Evolutionary conservation across 2,329 filamentous ascomycete species (phyloP).

Genomic region (Penicillium sp.): DNA sequence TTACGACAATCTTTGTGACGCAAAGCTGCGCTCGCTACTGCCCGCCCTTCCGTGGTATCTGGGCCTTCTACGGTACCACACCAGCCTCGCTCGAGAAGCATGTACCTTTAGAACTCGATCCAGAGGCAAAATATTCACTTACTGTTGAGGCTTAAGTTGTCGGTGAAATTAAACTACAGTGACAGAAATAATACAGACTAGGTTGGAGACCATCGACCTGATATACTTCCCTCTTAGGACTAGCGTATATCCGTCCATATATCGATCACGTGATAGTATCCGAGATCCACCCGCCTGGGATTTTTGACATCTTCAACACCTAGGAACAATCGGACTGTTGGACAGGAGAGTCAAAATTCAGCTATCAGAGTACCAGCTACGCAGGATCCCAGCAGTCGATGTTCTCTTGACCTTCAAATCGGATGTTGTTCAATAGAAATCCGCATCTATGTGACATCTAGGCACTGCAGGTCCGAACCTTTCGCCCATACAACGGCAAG

Average conservation of each 20-base stretch:
- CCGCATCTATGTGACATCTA: constrained; percentile 1
- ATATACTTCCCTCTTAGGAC: neutral
- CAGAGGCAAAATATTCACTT: fast-evolving
- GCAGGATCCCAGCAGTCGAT: neutral
- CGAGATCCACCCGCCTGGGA: constrained; percentile 2
- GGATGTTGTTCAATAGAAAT: neutral
- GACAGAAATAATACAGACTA: neutral
- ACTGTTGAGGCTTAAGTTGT: neutral
- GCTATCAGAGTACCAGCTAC: neutral
- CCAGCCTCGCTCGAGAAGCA: neutral
- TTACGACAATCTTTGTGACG: neutral
- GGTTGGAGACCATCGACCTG: neutral
- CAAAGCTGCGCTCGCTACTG: neutral
- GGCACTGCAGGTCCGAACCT: neutral
- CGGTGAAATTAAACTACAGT: neutral
- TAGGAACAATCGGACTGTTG: neutral
- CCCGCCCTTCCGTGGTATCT: too few relatives aligned
- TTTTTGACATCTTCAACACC: constrained; percentile 6
- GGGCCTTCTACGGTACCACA: neutral
- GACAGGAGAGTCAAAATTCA: neutral
- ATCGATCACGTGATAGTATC: neutral
- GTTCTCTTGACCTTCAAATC: neutral
- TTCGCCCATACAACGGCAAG: neutral
- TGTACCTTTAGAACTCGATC: neutral
- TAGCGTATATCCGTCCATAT: neutral